Evolutionary conservation across 1,284 basidiomycete genomes (phyloP).

Genomic region (Ceratobasidium sp.): DNA sequence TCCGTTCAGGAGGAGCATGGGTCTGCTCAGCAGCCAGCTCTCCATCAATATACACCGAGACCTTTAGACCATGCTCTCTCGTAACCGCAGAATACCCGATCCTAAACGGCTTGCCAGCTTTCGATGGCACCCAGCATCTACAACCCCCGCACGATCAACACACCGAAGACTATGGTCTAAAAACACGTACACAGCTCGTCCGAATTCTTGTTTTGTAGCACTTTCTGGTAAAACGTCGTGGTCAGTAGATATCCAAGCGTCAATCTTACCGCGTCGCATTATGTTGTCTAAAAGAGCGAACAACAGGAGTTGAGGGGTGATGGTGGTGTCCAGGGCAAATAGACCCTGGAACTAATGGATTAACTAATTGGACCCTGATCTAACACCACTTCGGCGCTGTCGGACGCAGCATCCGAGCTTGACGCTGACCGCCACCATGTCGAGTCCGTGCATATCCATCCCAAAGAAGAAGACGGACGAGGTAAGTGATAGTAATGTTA

Average conservation of each 20-base stretch:
- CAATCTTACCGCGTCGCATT: slow-evolving; percentile 33
- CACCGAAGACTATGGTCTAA: not conserved
- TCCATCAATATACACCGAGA: slow-evolving; percentile 37
- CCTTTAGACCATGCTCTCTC: slow-evolving; percentile 9
- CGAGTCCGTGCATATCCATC: slow-evolving; percentile 66
- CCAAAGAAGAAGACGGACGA: slow-evolving; percentile 84
- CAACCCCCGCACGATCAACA: not conserved
- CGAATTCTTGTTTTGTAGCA: not conserved
- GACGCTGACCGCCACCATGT: slow-evolving; percentile 27
- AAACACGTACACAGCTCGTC: slow-evolving; percentile 8
- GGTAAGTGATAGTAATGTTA: slow-evolving; percentile 52
- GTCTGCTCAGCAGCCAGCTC: slow-evolving; percentile 38
- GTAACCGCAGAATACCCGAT: slow-evolving; percentile 29
- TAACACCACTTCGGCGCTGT: not conserved
- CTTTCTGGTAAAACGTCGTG: slow-evolving; percentile 30
- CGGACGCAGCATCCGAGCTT: not conserved
- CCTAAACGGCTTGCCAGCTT: slow-evolving; percentile 20
- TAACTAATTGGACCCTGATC: not conserved
- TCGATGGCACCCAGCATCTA: slow-evolving; percentile 34
- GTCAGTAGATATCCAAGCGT: slow-evolving; percentile 29
- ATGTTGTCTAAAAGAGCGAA: not conserved
- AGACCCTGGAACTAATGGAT: slow-evolving; percentile 9
- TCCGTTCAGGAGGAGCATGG: slow-evolving; percentile 8
- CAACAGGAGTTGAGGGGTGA: not conserved
- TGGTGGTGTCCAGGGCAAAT: not conserved